Conservation (phyloP, 2,329 filamentous ascomycete genomes). For the Aureobasidium uvarum region DNA sequence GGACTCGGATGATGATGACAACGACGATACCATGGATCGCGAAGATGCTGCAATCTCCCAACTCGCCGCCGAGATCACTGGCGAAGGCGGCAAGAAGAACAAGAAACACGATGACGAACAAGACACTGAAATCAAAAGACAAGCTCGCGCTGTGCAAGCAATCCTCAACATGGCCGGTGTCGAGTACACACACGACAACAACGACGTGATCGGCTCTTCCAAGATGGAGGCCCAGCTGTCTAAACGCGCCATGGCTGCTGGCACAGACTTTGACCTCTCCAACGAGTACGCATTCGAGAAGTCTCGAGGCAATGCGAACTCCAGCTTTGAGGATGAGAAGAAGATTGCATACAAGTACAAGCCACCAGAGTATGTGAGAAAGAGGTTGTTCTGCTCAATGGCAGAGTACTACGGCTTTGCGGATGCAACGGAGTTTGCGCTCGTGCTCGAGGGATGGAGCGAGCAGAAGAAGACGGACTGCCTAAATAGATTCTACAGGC, state of each 20-base stretch:
- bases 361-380: slow-evolving; percentile 70
- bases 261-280: slow-evolving; percentile 52
- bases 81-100: slow-evolving; percentile 42
- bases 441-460: slow-evolving; percentile 88
- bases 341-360: slow-evolving; percentile 62
- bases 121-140: slow-evolving; percentile 43
- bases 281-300: slow-evolving; percentile 58
- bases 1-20: slow-evolving; percentile 45
- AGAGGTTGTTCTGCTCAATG: slow-evolving; percentile 89
- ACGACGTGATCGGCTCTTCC: slow-evolving; percentile 89
- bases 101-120: slow-evolving; percentile 34
- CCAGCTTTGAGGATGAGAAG: slow-evolving; percentile 29
- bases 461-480: slow-evolving; percentile 76
- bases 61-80: slow-evolving; percentile 62
- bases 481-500: slow-evolving; percentile 75
- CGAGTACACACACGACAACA: slow-evolving; percentile 94
- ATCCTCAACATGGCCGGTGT: slow-evolving; percentile 87
- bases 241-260: slow-evolving; percentile 66
- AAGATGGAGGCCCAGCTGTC: slow-evolving; percentile 85
- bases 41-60: slow-evolving; percentile 70
- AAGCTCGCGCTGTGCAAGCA: slow-evolving; percentile 74
- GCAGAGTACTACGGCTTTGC: slow-evolving; percentile 70
- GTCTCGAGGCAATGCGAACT: slow-evolving; percentile 10
- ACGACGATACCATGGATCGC: slow-evolving; percentile 30
- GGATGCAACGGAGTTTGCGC: slow-evolving; percentile 77